Conservation (phyloP, 2,329 filamentous ascomycete genomes). For the Xylaria sp. region DNA sequence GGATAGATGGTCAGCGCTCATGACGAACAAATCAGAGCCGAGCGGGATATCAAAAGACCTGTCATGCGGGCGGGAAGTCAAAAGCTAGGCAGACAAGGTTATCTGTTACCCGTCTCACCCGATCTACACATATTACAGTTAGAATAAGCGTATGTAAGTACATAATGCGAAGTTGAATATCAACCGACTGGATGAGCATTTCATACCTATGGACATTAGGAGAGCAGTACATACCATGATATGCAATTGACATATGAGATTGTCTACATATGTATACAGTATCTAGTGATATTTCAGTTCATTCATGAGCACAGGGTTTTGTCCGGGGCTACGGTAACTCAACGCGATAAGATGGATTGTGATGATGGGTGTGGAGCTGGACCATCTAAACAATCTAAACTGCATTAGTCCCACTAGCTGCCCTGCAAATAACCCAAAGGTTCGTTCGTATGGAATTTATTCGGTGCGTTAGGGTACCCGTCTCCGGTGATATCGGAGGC, state of each 20-base stretch:
- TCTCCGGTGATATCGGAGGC: neutral
- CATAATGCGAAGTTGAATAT: neutral
- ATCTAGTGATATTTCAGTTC: neutral
- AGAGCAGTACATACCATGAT: neutral
- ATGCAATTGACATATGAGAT: neutral
- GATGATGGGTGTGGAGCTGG: slow-evolving; percentile 1
- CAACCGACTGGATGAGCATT: neutral
- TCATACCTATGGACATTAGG: too few species aligned
- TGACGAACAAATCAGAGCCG: slow-evolving; percentile 5
- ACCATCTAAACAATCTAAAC: neutral
- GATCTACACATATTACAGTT: too few species aligned
- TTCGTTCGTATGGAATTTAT: too few species aligned
- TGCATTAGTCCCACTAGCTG: neutral
- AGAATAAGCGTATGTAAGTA: too few species aligned
- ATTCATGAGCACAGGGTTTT: neutral
- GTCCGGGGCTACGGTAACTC: slow-evolving; percentile 1
- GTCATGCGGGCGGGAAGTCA: neutral
- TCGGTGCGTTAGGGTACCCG: neutral
- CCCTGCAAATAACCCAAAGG: too few species aligned
- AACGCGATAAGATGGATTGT: neutral
- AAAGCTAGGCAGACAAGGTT: neutral
- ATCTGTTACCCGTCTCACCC: neutral
- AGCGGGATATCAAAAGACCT: neutral
- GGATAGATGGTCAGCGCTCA: slow-evolving; percentile 29
- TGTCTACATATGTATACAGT: neutral